Percentiles rank a stretch among this genome's conserved stretches.
phyloP scores from a whole-genome alignment of 257 asterid genomes.

The Haberlea rhodopensis region DNA sequence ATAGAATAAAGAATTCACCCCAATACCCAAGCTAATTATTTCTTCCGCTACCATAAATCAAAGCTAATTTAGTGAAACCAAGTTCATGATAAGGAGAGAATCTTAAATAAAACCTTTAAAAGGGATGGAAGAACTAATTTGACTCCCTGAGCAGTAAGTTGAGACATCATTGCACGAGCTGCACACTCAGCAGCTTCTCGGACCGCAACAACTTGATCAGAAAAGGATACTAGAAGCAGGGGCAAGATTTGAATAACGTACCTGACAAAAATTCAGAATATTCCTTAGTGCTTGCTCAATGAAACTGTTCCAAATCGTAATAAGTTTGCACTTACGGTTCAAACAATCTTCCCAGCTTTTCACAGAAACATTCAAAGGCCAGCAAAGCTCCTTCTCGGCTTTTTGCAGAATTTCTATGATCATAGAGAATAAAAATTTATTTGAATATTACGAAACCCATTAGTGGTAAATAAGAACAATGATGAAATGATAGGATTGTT shows the following conservation, averaged over 20 bases:
- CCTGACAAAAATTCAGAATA: constrained; percentile 42
- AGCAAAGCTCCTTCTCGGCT: constrained; percentile 93
- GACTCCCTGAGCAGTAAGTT: constrained; percentile 95
- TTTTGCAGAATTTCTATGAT: constrained; percentile 81
- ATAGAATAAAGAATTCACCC: constrained; percentile 10
- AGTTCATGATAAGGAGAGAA: constrained; percentile 11
- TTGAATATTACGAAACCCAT: neutral
- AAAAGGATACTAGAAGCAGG: constrained; percentile 80
- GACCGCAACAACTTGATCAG: constrained; percentile 96
- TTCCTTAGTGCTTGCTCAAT: constrained; percentile 16
- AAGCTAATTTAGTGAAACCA: constrained; percentile 16
- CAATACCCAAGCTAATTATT: neutral
- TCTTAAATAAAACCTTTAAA: constrained; percentile 75
- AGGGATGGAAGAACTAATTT: constrained; percentile 98
- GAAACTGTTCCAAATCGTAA: constrained; percentile 14
- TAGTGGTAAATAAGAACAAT: constrained; percentile 6
- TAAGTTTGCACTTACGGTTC: constrained; percentile 75
- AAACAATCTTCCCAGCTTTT: constrained; percentile 89
- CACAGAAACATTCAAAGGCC: constrained; percentile 95
- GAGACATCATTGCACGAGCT: constrained; percentile 99
- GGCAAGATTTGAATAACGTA: constrained; percentile 94
- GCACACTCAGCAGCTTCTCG: constrained; percentile 99
- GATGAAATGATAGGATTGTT: constrained; percentile 15
- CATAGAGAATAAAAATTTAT: neutral
- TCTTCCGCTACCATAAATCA: constrained; percentile 6